Percentiles rank a stretch among this genome's conserved stretches.
Conservation (phyloP, 345 rosid species). For the Cardiospermum halicacabum region DNA sequence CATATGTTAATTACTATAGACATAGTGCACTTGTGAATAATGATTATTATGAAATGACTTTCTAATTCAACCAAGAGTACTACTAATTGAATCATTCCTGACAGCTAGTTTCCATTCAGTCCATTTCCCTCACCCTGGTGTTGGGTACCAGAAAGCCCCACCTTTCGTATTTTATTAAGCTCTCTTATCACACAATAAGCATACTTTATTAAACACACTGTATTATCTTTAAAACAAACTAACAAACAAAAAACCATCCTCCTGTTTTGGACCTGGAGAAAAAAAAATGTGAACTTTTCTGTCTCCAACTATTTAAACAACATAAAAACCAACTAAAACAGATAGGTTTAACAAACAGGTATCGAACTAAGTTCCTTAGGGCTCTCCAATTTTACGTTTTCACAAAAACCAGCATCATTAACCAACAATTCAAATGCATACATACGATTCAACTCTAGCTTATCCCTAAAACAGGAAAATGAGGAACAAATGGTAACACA, state of each 20-base stretch:
- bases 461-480: neutral
- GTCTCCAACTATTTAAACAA: neutral
- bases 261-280: neutral
- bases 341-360: neutral
- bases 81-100: neutral
- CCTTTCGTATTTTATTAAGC: constrained; percentile 2
- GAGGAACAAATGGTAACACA: neutral
- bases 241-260: neutral
- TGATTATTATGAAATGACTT: neutral
- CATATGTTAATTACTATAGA: neutral
- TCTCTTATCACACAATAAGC: neutral
- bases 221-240: neutral
- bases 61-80: neutral
- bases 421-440: neutral
- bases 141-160: neutral
- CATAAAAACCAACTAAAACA: neutral
- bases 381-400: constrained; percentile 6
- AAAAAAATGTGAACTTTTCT: neutral
- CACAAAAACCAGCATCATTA: neutral
- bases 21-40: neutral
- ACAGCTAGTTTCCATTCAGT: neutral
- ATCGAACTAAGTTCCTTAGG: constrained; percentile 10
- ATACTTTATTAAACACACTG: neutral
- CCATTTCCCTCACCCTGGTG: neutral
- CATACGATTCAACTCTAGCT: neutral